These are phyloP conservation scores for Dalbergia cochinchinensis DNA, from an alignment of 306 rosid species.

Conservation along the genomic window DNA sequence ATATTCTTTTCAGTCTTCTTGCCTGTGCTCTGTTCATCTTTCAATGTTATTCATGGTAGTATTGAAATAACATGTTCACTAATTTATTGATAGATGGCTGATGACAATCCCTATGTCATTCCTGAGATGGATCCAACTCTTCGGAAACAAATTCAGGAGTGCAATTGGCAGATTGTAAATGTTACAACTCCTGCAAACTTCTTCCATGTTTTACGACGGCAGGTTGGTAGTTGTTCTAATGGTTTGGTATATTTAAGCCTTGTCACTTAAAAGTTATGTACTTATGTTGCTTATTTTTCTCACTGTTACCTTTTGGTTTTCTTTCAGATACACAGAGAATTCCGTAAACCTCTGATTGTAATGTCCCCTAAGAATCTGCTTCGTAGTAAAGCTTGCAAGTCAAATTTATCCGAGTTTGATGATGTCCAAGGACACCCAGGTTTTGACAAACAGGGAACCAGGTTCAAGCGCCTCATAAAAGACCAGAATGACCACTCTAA, in stretches of 20 bases:
- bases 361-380: slow-evolving; percentile 97
- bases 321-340: slow-evolving; percentile 83
- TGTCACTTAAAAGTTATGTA: neutral
- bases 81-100: slow-evolving; percentile 87
- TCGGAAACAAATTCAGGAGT: slow-evolving; percentile 95
- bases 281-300: slow-evolving; percentile 15
- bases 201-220: slow-evolving; percentile 95
- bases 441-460: slow-evolving; percentile 97
- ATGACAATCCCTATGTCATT: slow-evolving; percentile 88
- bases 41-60: neutral
- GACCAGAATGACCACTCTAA: slow-evolving; percentile 83
- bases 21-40: neutral
- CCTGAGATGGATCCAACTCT: slow-evolving; percentile 99
- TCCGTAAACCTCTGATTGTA: slow-evolving; percentile 93
- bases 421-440: slow-evolving; percentile 99
- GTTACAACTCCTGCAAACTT: slow-evolving; percentile 98
- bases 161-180: slow-evolving; percentile 96
- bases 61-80: slow-evolving; percentile 27
- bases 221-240: slow-evolving; percentile 59
- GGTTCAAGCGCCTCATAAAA: slow-evolving; percentile 95
- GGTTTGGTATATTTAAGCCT: neutral
- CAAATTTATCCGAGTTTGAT: slow-evolving; percentile 93
- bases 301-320: slow-evolving; percentile 26
- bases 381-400: slow-evolving; percentile 89
- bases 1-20: slow-evolving; percentile 26